Conservation (phyloP, 805 yeast genomes). For the Candida glaebosa region DNA sequence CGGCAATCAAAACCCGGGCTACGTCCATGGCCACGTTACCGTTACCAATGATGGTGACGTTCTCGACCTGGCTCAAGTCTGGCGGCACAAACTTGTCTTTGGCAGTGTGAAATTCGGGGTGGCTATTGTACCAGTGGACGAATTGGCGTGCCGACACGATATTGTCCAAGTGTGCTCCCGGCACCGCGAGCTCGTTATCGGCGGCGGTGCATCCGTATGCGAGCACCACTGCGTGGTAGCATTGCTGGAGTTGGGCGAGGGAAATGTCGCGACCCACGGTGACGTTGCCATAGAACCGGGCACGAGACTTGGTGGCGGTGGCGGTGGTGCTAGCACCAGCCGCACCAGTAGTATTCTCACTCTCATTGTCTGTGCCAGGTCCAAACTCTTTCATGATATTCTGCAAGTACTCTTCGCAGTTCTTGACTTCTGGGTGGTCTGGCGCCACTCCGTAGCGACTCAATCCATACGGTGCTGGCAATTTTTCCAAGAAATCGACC, state of each 20-base stretch:
- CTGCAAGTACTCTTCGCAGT: slow-evolving; percentile 70
- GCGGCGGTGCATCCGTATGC: slow-evolving; percentile 77
- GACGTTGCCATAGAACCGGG: slow-evolving; percentile 66
- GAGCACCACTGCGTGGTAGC: slow-evolving; percentile 71
- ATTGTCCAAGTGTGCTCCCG: slow-evolving; percentile 60
- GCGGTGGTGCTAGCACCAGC: background rate
- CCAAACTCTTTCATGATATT: slow-evolving; percentile 34
- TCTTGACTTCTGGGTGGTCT: slow-evolving; percentile 95
- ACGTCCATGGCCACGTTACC: slow-evolving; percentile 96
- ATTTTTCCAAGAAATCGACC: slow-evolving; percentile 73
- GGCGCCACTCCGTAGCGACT: slow-evolving; percentile 98
- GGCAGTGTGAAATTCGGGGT: slow-evolving; percentile 53
- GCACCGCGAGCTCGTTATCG: slow-evolving; percentile 52
- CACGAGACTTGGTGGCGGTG: slow-evolving; percentile 9
- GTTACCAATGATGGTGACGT: slow-evolving; percentile 86
- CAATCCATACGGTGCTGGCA: slow-evolving; percentile 90
- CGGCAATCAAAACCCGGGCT: slow-evolving; percentile 70
- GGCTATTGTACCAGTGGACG: slow-evolving; percentile 96
- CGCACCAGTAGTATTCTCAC: slow-evolving; percentile 16
- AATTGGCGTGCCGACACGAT: slow-evolving; percentile 79
- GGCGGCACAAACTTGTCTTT: slow-evolving; percentile 37
- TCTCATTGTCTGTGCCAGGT: slow-evolving; percentile 3
- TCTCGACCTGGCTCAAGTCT: slow-evolving; percentile 56
- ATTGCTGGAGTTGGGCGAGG: slow-evolving; percentile 44
- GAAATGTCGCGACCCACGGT: slow-evolving; percentile 61